These are phyloP conservation scores for Beverwykella pulmonaria DNA, from an alignment of 495 filamentous ascomycete genomes.

Conservation along the genomic window DNA sequence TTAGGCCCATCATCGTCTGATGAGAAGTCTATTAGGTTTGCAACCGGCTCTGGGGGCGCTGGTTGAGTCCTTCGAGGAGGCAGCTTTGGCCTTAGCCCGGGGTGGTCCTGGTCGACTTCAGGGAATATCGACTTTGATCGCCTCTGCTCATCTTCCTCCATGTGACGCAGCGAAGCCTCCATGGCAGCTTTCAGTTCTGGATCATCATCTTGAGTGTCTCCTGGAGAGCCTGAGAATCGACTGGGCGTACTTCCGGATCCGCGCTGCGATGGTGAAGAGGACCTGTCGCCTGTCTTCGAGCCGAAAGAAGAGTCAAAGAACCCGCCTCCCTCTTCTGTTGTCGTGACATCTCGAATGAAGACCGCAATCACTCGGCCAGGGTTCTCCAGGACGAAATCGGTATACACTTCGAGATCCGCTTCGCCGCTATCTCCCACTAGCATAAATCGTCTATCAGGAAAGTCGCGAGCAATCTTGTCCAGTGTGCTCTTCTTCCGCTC, in stretches of 20 bases:
- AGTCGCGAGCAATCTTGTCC: slow-evolving; percentile 83
- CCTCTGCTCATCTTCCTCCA: slow-evolving; percentile 39
- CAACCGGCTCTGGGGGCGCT: slow-evolving; percentile 11
- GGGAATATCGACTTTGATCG: slow-evolving; percentile 38
- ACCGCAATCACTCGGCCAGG: slow-evolving; percentile 79
- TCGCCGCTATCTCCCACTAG: slow-evolving; percentile 95
- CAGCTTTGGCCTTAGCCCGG: slow-evolving; percentile 35
- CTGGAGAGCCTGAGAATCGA: slow-evolving; percentile 3
- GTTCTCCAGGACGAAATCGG: slow-evolving; percentile 81
- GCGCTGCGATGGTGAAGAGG: slow-evolving; percentile 33
- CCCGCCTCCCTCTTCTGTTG: slow-evolving; percentile 60
- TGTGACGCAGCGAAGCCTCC: slow-evolving; percentile 44
- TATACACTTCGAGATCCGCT: slow-evolving; percentile 96
- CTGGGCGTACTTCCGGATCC: slow-evolving; percentile 2
- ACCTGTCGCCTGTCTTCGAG: slow-evolving; percentile 41
- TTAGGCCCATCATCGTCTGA: slow-evolving; percentile 34
- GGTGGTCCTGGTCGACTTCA: slow-evolving; percentile 25
- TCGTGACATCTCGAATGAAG: slow-evolving; percentile 95
- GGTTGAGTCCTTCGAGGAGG: slow-evolving; percentile 37
- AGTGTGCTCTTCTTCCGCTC: slow-evolving; percentile 88
- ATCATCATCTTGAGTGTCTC: slow-evolving; percentile 43
- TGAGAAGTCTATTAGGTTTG: slow-evolving; percentile 46
- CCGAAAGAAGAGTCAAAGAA: slow-evolving; percentile 77
- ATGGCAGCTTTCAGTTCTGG: slow-evolving; percentile 46
- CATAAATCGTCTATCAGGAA: slow-evolving; percentile 85